phyloP scores from a whole-genome alignment of 139 green algal species.

The Nannochloris sp. region DNA sequence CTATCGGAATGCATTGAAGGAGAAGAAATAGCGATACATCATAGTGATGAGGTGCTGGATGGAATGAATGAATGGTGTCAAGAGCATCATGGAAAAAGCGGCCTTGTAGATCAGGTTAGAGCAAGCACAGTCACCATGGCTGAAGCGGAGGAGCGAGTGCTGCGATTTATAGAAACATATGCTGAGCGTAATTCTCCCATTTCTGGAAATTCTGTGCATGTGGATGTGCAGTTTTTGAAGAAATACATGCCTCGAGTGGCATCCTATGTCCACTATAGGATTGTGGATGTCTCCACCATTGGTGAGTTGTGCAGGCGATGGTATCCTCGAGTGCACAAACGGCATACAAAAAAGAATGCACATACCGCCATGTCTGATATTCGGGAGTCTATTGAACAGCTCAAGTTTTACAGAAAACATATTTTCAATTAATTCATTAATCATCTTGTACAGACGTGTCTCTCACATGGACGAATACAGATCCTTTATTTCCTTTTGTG shows the following conservation, averaged over 20 bases:
- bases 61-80: slow-evolving; percentile 91
- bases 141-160: slow-evolving; percentile 60
- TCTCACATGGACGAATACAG: slow-evolving; percentile 28
- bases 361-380: slow-evolving; percentile 89
- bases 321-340: slow-evolving; percentile 39
- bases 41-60: slow-evolving; percentile 63
- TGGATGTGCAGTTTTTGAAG: slow-evolving; percentile 79
- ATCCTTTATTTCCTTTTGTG: slow-evolving; percentile 54
- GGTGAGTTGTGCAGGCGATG: slow-evolving; percentile 60
- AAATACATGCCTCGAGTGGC: slow-evolving; percentile 74
- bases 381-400: slow-evolving; percentile 73
- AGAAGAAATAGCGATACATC: slow-evolving; percentile 75
- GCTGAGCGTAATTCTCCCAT: slow-evolving; percentile 14
- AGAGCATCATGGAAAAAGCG: slow-evolving; percentile 70
- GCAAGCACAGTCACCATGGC: slow-evolving; percentile 45
- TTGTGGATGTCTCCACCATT: slow-evolving; percentile 84
- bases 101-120: slow-evolving; percentile 40
- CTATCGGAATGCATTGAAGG: slow-evolving; percentile 57
- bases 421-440: slow-evolving; percentile 52
- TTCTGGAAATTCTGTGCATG: slow-evolving; percentile 78
- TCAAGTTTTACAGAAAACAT: slow-evolving; percentile 64
- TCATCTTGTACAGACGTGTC: slow-evolving; percentile 2
- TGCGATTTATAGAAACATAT: slow-evolving; percentile 61
- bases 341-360: slow-evolving; percentile 49
- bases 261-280: slow-evolving; percentile 70